These are phyloP conservation scores for Suillus tomentosus DNA, from an alignment of 768 basidiomycete species.

Conservation along the genomic window DNA sequence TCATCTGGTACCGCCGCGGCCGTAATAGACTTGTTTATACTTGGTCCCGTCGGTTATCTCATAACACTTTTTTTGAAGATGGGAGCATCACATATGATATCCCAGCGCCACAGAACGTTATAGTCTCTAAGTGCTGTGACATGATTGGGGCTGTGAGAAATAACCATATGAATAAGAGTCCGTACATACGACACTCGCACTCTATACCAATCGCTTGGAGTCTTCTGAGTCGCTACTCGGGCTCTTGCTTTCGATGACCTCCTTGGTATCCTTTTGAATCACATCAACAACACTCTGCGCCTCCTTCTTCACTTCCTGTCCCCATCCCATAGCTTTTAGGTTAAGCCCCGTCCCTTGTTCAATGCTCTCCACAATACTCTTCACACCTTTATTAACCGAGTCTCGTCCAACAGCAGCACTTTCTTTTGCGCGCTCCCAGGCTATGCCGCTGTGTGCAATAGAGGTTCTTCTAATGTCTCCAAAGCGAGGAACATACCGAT, in stretches of 20 bases:
- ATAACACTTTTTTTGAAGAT: background rate
- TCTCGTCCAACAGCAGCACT: slow-evolving; percentile 48
- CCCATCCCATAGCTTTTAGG: slow-evolving; percentile 60
- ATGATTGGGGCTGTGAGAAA: background rate
- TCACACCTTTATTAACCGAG: slow-evolving; percentile 45
- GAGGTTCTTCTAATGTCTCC: slow-evolving; percentile 69
- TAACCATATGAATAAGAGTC: background rate
- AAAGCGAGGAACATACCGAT: slow-evolving; percentile 64
- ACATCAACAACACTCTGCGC: slow-evolving; percentile 25
- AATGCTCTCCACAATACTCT: slow-evolving; percentile 50
- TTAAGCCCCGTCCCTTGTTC: slow-evolving; percentile 77
- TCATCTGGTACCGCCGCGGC: too few species aligned
- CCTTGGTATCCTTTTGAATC: slow-evolving; percentile 29
- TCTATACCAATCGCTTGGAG: slow-evolving; percentile 7
- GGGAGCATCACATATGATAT: background rate
- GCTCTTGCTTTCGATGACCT: slow-evolving; percentile 12
- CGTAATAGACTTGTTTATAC: background rate
- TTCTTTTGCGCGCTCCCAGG: slow-evolving; percentile 58
- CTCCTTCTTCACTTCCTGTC: slow-evolving; percentile 27
- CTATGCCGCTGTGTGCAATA: slow-evolving; percentile 60
- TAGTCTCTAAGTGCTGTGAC: background rate
- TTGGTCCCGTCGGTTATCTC: background rate
- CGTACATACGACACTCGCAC: background rate
- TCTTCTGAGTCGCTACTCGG: background rate
- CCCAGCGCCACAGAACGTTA: background rate